Evolutionary conservation across 768 basidiomycete genomes (phyloP), one percentile per base, ranked within the genome.

Genomic region (Leccinellum albellum): DNA sequence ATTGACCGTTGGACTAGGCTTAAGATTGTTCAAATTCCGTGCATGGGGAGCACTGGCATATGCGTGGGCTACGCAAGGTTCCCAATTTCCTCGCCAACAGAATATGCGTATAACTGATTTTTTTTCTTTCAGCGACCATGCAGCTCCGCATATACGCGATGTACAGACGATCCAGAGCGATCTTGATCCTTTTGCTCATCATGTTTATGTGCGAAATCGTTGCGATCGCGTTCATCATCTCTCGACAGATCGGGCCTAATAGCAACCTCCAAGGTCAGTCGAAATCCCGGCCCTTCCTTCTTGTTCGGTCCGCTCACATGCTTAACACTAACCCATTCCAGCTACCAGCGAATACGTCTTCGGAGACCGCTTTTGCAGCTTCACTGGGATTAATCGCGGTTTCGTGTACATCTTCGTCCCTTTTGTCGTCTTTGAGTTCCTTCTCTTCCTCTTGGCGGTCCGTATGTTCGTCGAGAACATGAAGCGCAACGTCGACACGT

Each of bases 141-240:
- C 63, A 65, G 29, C 67, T 72, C 46, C 70, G 70, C 50, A 61
- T 72, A 62, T 73, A 72, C 26, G 70, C 72, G 5, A 62, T 73
- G 68, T 72, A 72, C 58, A 57, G 55, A 50, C 68, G 58, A 5
- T 65, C 70, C n/a, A 65, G 44, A 31, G 56, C 21, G 40, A 58
- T 65, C 26, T 31, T 73, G 21, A 0, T n/a, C 23, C 14, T 68
- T 8, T 52, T 73, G 31, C 17, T 72, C 15, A 15, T 45, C 0
- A 15, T 49, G 6, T 71, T 71, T 47, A 0, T 61, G 6, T 61
- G 65, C n/a, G 71, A 71, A 48, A 61, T 70, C 21, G 50, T 28
- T 7, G 64, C 62, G 21, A 62, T 73, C 35, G 48, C 54, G 23
- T 59, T 64, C 42, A 59, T 71, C 17, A 66, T 73, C 40, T 73